phyloP scores from a whole-genome alignment of 257 asterid species.

The Solanum lycopersicoides region DNA sequence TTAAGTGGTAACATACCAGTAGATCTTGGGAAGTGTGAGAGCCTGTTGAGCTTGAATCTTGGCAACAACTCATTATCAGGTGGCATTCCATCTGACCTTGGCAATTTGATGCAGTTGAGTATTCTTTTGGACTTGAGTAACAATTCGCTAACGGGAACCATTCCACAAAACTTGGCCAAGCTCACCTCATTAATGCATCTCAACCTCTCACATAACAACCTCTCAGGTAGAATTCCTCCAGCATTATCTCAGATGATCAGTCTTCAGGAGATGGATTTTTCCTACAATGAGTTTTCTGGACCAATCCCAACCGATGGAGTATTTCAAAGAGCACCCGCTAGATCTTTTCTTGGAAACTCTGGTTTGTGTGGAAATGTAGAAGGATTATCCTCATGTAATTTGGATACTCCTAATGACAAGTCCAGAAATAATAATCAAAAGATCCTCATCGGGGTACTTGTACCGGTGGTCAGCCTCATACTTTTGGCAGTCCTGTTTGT shows the following conservation, averaged over 20 bases:
- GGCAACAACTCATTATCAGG: constrained; percentile 51
- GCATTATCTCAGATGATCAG: constrained; percentile 44
- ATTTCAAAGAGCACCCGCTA: constrained; percentile 34
- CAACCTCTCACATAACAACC: constrained; percentile 51
- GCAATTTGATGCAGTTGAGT: constrained; percentile 35
- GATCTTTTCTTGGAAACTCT: constrained; percentile 37
- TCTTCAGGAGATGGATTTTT: constrained; percentile 45
- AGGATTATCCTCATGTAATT: constrained; percentile 43
- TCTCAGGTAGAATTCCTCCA: constrained; percentile 60
- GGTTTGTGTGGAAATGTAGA: constrained; percentile 61
- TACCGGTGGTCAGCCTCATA: constrained; percentile 36
- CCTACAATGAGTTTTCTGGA: constrained; percentile 61
- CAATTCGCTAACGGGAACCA: constrained; percentile 47
- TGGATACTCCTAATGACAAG: constrained; percentile 6
- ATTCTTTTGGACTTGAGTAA: constrained; percentile 51
- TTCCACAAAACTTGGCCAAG: constrained; percentile 48
- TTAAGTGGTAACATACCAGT: constrained; percentile 43
- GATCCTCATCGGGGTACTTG: constrained; percentile 33
- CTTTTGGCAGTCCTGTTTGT: constrained; percentile 23
- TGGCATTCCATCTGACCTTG: constrained; percentile 43
- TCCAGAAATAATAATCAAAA: constrained; percentile 23
- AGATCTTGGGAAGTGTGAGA: constrained; percentile 27
- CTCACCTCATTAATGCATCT: constrained; percentile 43
- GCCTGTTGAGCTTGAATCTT: constrained; percentile 36
- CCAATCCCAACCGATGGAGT: constrained; percentile 34